phyloP scores from a whole-genome alignment of 306 rosid genomes.

The Crotalaria pallida region DNA sequence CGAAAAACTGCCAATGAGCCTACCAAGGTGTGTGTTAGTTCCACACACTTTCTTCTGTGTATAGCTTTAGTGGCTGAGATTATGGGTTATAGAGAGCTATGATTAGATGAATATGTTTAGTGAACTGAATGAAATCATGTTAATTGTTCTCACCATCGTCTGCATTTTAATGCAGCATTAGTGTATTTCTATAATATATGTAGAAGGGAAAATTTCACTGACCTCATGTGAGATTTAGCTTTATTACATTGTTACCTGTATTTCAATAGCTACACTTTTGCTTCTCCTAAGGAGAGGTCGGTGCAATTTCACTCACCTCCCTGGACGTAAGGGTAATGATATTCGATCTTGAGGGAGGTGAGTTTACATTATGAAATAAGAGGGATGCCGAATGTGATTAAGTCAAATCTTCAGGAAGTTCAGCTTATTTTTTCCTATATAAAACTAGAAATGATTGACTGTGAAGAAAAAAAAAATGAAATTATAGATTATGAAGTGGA shows the following conservation, averaged over 20 bases:
- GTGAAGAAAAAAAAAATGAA: background rate
- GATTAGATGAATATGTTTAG: background rate
- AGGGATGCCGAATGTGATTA: too few species aligned
- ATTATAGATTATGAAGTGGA: background rate
- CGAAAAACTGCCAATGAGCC: constrained; percentile 70
- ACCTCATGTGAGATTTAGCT: too few species aligned
- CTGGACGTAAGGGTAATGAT: too few species aligned
- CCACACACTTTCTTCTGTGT: background rate
- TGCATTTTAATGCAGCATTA: background rate
- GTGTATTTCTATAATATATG: background rate
- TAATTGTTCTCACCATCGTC: background rate
- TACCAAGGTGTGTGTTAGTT: constrained; percentile 52
- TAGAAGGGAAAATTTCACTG: too few species aligned
- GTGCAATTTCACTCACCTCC: too few species aligned
- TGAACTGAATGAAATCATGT: background rate
- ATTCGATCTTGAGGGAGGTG: too few species aligned
- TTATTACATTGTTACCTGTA: too few species aligned
- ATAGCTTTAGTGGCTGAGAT: background rate
- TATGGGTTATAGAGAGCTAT: background rate
- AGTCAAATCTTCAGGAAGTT: too few species aligned
- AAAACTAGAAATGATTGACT: background rate
- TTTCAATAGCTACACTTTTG: too few species aligned
- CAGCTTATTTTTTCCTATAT: too few species aligned
- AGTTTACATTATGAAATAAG: too few species aligned
- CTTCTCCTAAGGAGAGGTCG: too few species aligned